phyloP scores from a whole-genome alignment of 2,329 filamentous ascomycete genomes.

The Aureobasidium lini region DNA sequence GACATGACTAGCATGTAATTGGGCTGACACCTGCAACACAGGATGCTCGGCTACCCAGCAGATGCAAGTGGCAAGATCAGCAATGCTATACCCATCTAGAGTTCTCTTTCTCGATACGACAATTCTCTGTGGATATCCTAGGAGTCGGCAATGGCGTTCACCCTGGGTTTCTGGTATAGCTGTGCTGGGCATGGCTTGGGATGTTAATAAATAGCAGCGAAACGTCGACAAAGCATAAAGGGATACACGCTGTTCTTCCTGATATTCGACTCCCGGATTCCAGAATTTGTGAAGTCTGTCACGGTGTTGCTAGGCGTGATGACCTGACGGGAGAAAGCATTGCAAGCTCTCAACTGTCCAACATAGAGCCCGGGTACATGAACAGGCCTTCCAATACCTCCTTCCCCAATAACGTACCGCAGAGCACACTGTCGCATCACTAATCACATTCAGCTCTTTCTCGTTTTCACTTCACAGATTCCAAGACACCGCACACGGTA shows the following conservation, averaged over 20 bases:
- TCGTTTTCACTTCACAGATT: background rate
- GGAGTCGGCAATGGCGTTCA: background rate
- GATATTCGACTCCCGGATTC: background rate
- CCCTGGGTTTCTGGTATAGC: background rate
- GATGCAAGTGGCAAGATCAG: slow-evolving; percentile 25
- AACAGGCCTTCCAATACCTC: background rate
- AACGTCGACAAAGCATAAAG: background rate
- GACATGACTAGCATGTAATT: background rate
- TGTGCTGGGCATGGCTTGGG: background rate
- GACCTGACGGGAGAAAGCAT: too few relatives aligned
- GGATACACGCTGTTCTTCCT: background rate
- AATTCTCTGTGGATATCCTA: background rate
- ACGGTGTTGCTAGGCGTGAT: background rate
- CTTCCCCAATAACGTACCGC: background rate
- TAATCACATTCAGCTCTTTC: background rate
- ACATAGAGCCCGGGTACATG: background rate
- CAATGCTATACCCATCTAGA: slow-evolving; percentile 29
- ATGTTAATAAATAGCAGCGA: background rate
- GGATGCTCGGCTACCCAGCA: slow-evolving; percentile 27
- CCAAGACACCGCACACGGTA: background rate
- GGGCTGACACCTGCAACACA: slow-evolving; percentile 21
- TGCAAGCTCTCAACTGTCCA: background rate
- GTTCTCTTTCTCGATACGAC: background rate
- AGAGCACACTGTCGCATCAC: too few relatives aligned
- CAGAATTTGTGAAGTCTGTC: background rate